Evolutionary conservation across 2,329 filamentous ascomycete genomes (phyloP), one percentile per base, ranked within the genome.

Genomic region (Claviceps capensis): DNA sequence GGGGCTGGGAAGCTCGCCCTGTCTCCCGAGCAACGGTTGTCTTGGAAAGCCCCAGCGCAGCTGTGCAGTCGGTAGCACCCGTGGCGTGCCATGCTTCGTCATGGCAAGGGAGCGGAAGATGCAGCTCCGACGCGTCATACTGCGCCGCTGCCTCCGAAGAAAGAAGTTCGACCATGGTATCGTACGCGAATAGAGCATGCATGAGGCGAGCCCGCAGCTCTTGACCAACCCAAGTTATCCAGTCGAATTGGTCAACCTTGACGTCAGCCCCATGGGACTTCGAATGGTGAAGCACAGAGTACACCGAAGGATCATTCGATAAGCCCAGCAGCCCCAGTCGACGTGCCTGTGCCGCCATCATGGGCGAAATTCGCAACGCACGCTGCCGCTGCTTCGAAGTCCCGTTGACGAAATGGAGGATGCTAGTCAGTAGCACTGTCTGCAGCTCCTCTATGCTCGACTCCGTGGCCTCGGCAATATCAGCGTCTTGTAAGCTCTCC

Each of bases 41-140:
- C 58, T 88, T 88, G 52, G 77, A 71, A 1, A 88, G 65, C 4
- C 83, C 83, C 3, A 88, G 68, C 6, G 82, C 80, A 56, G 78
- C 73, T 22, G 80, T 81, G 62, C 84, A 88, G 40, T 81, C 76
- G 16, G 73, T 65, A 5, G 71, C 65, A 41, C 72, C 76, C 36
- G 68, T 70, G 4, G 85, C 84, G 58, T 88, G 84, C 84, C 85
- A 88, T 2, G 81, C 79, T 16, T 81, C 82, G 64, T 88, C 85
- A 58, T 88, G 84, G 14, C 78, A 76, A 8, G 85, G 85, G 5
- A 89, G 68, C n/a, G 83, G 82, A 40, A 88, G 65, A 34, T 74
- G 72, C 49, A 88, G 73, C 57, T 87, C 83, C 37, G 81, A 72
- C 8, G 74, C 68, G 53, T 86, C 79, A 43, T 88, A 78, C 45